Evolutionary conservation across 2,329 filamentous ascomycete genomes (phyloP).

Genomic region (Boeremia exigua): DNA sequence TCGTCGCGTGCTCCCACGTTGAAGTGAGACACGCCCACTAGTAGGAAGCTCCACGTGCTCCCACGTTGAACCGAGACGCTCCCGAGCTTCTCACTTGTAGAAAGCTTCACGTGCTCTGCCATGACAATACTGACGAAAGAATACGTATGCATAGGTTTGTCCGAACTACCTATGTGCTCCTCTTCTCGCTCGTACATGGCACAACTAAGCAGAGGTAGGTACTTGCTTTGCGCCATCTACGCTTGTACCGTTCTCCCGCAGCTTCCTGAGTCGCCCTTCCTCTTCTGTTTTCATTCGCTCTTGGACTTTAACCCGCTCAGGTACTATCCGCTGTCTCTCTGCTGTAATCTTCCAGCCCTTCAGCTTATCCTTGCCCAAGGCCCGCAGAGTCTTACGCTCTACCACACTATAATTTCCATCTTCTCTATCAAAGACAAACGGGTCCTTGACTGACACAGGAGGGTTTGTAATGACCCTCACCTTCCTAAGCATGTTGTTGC

Average conservation of each 20-base stretch:
- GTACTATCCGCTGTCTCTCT: conserved; percentile 59
- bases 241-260: conserved; percentile 25
- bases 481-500: conserved; percentile 56
- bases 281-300: conserved; percentile 59
- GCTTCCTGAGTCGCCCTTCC: conserved; percentile 52
- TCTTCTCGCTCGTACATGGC: too few species aligned
- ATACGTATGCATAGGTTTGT: too few species aligned
- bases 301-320: conserved; percentile 56
- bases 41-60: too few species aligned
- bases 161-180: too few species aligned
- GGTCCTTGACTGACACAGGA: conserved; percentile 59
- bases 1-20: too few species aligned
- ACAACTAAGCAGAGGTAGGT: conserved; percentile 18
- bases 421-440: conserved; percentile 59
- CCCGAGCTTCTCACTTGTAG: too few species aligned
- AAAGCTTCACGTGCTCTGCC: too few species aligned
- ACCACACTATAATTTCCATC: conserved; percentile 62
- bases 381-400: conserved; percentile 61
- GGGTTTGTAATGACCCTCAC: conserved; percentile 63
- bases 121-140: too few species aligned
- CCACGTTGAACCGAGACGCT: too few species aligned
- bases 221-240: conserved; percentile 24
- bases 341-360: conserved; percentile 60
- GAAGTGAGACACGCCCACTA: too few species aligned
- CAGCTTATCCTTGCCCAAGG: conserved; percentile 56